Percentiles rank a stretch among this genome's conserved stretches.
These are phyloP conservation scores for Maudiozyma serrabonitensis DNA, from an alignment of 805 yeast species.

Conservation along the genomic window DNA sequence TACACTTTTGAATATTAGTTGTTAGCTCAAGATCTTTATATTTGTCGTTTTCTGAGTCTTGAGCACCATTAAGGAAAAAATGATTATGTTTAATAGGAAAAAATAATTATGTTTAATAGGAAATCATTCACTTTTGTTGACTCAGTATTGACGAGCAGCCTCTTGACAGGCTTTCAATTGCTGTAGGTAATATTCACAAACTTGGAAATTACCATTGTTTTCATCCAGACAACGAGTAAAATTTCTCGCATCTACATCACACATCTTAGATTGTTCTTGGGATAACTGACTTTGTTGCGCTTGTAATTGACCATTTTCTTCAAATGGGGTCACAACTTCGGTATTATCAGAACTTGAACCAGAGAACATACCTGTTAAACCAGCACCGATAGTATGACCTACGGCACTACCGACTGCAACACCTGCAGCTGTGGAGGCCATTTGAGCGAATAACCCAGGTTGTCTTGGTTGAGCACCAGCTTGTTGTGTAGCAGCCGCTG, in stretches of 20 bases:
- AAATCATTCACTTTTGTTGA: background rate
- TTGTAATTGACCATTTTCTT: conserved; percentile 34
- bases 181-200: conserved; percentile 93
- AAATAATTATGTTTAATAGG: too few relatives aligned
- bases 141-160: conserved; percentile 70
- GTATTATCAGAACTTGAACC: conserved; percentile 49
- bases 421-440: conserved; percentile 99
- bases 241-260: conserved; percentile 90
- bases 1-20: background rate
- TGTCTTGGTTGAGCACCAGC: conserved; percentile 38
- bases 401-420: conserved; percentile 97
- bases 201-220: conserved; percentile 91
- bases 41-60: too few relatives aligned
- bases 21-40: too few relatives aligned
- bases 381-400: conserved; percentile 95
- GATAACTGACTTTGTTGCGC: conserved; percentile 12
- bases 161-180: conserved; percentile 96
- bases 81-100: too few relatives aligned
- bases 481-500: conserved; percentile 22
- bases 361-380: conserved; percentile 69
- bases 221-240: conserved; percentile 94
- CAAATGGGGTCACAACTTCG: conserved; percentile 39
- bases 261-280: conserved; percentile 43
- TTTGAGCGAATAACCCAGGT: conserved; percentile 91
- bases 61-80: too few relatives aligned